These are phyloP conservation scores for Corymbia maculata DNA, from an alignment of 345 rosid species.

Conservation along the genomic window DNA sequence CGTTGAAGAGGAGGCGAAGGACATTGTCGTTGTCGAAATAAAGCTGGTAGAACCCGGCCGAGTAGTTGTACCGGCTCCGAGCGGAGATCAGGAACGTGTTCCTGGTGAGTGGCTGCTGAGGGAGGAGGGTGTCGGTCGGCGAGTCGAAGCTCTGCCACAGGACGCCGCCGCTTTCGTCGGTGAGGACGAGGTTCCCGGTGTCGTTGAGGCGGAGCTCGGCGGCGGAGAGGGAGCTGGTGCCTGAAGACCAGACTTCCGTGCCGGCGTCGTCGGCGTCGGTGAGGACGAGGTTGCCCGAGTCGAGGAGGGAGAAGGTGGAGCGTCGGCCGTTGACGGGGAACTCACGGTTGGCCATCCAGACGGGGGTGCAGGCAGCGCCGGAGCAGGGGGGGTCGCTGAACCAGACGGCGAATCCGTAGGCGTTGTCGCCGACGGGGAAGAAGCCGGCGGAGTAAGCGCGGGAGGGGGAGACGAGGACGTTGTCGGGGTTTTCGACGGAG, in stretches of 20 bases:
- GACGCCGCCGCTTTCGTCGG: not conserved
- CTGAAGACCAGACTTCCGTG: constrained; percentile 4
- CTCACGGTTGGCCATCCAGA: constrained; percentile 41
- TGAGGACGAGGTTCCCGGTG: constrained; percentile 15
- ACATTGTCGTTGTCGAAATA: constrained; percentile 12
- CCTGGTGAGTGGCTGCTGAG: constrained; percentile 13
- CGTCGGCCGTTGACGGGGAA: constrained; percentile 25
- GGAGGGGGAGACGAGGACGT: constrained; percentile 6
- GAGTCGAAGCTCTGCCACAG: constrained; percentile 25
- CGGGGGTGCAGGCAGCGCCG: not conserved
- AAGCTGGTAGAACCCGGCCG: constrained; percentile 12
- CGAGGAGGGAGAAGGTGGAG: constrained; percentile 13
- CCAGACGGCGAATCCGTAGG: constrained; percentile 22
- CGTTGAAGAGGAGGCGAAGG: constrained; percentile 11
- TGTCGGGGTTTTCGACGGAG: constrained; percentile 3
- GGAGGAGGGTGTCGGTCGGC: constrained; percentile 34
- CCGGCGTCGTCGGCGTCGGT: constrained; percentile 4
- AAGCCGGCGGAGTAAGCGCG: constrained; percentile 20
- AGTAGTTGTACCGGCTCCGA: constrained; percentile 12
- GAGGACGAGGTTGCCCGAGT: constrained; percentile 5
- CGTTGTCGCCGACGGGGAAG: constrained; percentile 15
- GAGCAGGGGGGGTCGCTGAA: not conserved
- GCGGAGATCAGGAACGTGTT: constrained; percentile 11
- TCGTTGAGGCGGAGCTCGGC: constrained; percentile 1
- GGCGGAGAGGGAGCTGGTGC: not conserved